Percentiles rank a stretch among this genome's conserved stretches.
phyloP scores from a whole-genome alignment of 73 alveolate species.

The Symbiodinium pilosum region DNA sequence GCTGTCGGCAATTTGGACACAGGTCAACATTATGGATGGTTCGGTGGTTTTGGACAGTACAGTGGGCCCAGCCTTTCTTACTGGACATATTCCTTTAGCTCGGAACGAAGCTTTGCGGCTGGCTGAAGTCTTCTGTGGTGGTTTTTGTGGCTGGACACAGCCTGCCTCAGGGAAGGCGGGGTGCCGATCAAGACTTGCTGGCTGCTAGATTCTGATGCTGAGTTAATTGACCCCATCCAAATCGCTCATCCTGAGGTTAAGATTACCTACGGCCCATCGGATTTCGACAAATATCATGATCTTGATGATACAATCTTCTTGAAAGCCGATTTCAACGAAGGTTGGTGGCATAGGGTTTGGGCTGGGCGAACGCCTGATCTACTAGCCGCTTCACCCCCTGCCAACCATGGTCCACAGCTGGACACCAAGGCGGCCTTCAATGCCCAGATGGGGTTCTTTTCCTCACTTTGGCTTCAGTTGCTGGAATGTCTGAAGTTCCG shows the following conservation, averaged over 20 bases:
- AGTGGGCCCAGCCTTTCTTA: background rate
- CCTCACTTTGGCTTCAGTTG: background rate
- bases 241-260: background rate
- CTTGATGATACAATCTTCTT: background rate
- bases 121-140: background rate
- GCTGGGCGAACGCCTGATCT: background rate
- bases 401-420: background rate
- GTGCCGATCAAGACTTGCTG: background rate
- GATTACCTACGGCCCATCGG: background rate
- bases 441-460: background rate
- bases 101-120: background rate
- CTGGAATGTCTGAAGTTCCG: background rate
- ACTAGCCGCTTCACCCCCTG: background rate
- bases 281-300: background rate
- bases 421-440: background rate
- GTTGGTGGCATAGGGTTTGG: background rate
- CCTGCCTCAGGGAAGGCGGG: background rate
- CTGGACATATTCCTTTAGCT: background rate
- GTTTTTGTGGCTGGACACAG: background rate
- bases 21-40: background rate
- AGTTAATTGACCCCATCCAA: too few species aligned
- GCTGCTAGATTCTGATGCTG: background rate
- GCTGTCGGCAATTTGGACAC: background rate
- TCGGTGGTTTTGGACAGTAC: background rate
- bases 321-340: background rate